phyloP scores from a whole-genome alignment of 108 stramenopile species.

The Aurantiochytrium sp. region DNA sequence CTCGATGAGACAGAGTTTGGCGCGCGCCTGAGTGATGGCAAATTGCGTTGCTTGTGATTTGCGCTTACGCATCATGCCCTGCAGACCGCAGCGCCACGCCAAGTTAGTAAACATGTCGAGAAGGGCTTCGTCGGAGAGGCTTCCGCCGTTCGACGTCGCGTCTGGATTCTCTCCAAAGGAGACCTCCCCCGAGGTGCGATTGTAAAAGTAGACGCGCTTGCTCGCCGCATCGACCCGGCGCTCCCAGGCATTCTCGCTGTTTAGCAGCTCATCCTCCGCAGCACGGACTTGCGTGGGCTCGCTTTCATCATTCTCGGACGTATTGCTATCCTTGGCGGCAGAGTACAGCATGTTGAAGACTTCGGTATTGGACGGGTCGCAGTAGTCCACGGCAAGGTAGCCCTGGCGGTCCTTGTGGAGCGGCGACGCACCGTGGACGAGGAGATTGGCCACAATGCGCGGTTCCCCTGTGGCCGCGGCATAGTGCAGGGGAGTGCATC shows the following conservation, averaged over 20 bases:
- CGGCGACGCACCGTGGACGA: neutral
- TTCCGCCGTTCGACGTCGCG: neutral
- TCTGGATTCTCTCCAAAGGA: neutral
- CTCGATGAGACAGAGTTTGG: neutral
- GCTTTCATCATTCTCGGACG: neutral
- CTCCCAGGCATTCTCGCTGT: neutral
- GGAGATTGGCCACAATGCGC: neutral
- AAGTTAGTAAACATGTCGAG: neutral
- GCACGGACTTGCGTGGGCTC: neutral
- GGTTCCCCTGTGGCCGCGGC: neutral
- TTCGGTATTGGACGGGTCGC: neutral
- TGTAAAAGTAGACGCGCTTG: neutral
- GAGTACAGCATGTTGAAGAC: neutral
- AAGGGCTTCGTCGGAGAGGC: neutral
- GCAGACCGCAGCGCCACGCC: neutral
- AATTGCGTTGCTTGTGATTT: neutral
- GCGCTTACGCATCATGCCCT: neutral
- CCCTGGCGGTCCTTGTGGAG: slow-evolving; percentile 6
- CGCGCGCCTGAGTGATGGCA: neutral
- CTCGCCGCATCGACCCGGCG: neutral
- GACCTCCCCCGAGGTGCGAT: neutral
- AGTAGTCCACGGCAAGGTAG: neutral
- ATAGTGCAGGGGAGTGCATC: slow-evolving; percentile 7
- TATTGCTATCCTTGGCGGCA: neutral
- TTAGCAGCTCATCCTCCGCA: neutral